Evolutionary conservation across 345 rosid genomes (phyloP).

Genomic region (Balakata baccata): DNA sequence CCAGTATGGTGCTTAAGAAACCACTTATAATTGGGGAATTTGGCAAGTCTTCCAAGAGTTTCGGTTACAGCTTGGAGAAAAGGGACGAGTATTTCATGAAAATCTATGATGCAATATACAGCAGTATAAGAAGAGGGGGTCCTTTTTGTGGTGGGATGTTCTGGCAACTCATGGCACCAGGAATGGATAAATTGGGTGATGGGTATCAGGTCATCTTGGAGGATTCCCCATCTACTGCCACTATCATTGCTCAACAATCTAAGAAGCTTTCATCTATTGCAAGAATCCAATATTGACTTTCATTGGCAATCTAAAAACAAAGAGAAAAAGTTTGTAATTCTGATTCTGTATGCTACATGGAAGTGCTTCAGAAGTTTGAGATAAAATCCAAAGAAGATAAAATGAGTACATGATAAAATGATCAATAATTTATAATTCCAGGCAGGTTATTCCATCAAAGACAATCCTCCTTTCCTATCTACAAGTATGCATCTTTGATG

Average conservation of each 20-base stretch:
- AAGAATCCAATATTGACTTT: background rate
- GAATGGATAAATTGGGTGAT: constrained; percentile 44
- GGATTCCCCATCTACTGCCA: constrained; percentile 57
- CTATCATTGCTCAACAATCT: constrained; percentile 53
- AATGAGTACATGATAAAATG: background rate
- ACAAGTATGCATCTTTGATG: background rate
- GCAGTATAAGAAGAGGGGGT: constrained; percentile 41
- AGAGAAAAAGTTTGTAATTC: too few species aligned
- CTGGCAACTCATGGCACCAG: constrained; percentile 60
- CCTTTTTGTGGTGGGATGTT: constrained; percentile 60
- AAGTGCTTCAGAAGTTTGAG: too few species aligned
- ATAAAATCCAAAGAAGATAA: background rate
- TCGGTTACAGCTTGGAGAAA: constrained; percentile 43
- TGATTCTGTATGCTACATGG: too few species aligned
- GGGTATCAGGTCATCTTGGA: constrained; percentile 60
- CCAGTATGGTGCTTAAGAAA: constrained; percentile 38
- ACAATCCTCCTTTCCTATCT: background rate
- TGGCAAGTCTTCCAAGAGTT: constrained; percentile 48
- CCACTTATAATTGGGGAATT: constrained; percentile 63
- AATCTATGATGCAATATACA: constrained; percentile 45
- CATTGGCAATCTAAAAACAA: too few species aligned
- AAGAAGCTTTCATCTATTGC: constrained; percentile 33
- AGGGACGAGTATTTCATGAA: constrained; percentile 48
- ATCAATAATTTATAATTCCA: background rate
- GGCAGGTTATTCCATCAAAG: constrained; percentile 4